Evolutionary conservation across 2,329 filamentous ascomycete genomes (phyloP).

Genomic region (Ophiognomonia clavigignenti-juglandacearum): DNA sequence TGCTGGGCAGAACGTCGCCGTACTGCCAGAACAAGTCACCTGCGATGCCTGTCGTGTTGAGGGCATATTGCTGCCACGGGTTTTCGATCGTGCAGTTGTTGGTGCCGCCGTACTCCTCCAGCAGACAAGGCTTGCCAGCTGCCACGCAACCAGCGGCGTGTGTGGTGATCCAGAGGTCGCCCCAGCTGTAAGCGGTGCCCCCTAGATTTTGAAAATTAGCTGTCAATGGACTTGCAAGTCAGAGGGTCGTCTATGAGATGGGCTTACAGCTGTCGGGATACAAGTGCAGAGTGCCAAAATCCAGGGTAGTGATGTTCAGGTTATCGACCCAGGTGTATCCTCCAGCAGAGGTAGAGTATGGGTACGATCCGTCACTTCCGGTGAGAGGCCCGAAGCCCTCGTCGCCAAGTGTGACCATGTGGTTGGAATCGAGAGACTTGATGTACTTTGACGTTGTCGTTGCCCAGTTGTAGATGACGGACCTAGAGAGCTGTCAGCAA

Average conservation of each 20-base stretch:
- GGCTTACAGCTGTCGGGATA: constrained; percentile 31
- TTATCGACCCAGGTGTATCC: constrained; percentile 48
- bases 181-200: constrained; percentile 15
- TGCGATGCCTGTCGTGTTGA: constrained; percentile 17
- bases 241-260: not conserved
- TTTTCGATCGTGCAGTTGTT: constrained; percentile 18
- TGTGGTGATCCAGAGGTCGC: constrained; percentile 16
- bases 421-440: constrained; percentile 56
- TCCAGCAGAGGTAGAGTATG: constrained; percentile 41
- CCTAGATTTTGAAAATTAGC: constrained; percentile 7
- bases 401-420: constrained; percentile 62
- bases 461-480: constrained; percentile 56
- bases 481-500: constrained; percentile 16
- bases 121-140: constrained; percentile 17
- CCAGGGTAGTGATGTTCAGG: constrained; percentile 46
- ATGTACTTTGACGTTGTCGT: constrained; percentile 53
- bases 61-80: constrained; percentile 17
- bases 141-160: constrained; percentile 16
- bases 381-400: constrained; percentile 40
- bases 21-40: constrained; percentile 19
- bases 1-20: constrained; percentile 17
- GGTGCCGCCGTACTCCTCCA: constrained; percentile 17
- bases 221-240: not conserved
- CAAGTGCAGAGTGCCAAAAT: constrained; percentile 49
- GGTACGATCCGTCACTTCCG: constrained; percentile 45